Conservation (phyloP, 1,139 yeast species). For the Yamadazyma triangularis region DNA sequence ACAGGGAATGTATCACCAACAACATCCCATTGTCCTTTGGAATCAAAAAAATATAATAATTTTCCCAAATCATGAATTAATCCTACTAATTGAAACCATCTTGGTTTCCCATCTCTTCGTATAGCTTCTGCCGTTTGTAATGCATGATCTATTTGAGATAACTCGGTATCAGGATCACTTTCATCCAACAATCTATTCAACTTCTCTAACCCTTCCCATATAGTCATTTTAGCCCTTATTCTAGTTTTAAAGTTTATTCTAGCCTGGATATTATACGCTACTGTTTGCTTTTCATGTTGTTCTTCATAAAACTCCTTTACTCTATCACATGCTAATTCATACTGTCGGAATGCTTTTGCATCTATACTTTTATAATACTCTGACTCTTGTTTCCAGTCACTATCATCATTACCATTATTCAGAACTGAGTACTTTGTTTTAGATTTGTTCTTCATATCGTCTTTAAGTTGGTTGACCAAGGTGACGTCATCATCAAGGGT, state of each 20-base stretch:
- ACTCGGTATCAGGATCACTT: conserved; percentile 71
- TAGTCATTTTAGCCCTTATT: conserved; percentile 58
- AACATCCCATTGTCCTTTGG: conserved; percentile 79
- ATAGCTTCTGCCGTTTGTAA: conserved; percentile 76
- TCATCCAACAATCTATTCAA: conserved; percentile 63
- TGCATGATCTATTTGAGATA: conserved; percentile 73
- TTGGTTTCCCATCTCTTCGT: conserved; percentile 59
- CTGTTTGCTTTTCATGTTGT: conserved; percentile 68
- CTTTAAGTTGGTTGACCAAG: conserved; percentile 26
- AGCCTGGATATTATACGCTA: conserved; percentile 68
- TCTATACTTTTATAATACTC: conserved; percentile 35
- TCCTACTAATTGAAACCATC: conserved; percentile 77
- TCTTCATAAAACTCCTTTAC: conserved; percentile 65
- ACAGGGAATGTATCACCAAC: conserved; percentile 79
- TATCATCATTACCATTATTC: conserved; percentile 6
- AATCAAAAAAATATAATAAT: conserved; percentile 62
- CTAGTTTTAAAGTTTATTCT: conserved; percentile 67
- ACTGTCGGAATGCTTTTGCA: conserved; percentile 52
- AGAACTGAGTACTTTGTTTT: conserved; percentile 1
- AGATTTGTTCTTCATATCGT: conserved; percentile 8
- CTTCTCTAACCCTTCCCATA: conserved; percentile 68
- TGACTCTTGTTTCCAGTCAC: conserved; percentile 22
- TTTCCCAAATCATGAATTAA: conserved; percentile 70
- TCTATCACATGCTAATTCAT: conserved; percentile 65
- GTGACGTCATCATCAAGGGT: conserved; percentile 34